phyloP scores from a whole-genome alignment of 176 grass and related monocot genomes.

The Aegilops umbellulata region DNA sequence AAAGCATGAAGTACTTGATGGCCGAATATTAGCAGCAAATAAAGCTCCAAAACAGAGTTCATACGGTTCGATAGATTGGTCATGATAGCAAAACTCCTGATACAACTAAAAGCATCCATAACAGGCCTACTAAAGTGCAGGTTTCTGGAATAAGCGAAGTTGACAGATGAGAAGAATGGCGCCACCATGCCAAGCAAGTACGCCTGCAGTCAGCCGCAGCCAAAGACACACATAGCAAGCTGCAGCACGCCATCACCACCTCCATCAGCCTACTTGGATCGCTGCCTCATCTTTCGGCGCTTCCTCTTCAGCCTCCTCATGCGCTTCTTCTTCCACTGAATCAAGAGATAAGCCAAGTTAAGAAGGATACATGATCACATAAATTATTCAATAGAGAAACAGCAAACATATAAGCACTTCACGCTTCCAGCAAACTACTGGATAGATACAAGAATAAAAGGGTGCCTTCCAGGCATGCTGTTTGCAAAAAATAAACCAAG shows the following conservation, averaged over 20 bases:
- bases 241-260: not conserved
- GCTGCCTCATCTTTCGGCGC: constrained; percentile 98
- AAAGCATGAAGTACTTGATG: not conserved
- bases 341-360: not conserved
- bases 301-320: constrained; percentile 99
- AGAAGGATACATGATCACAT: too few relatives aligned
- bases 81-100: constrained; percentile 19
- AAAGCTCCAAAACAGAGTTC: constrained; percentile 37
- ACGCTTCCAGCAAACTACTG: not conserved
- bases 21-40: constrained; percentile 28
- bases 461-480: not conserved
- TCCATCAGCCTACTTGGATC: constrained; percentile 70
- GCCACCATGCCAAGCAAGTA: not conserved
- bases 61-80: constrained; percentile 1
- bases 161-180: not conserved
- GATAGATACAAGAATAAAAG: not conserved
- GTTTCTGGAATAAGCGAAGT: constrained; percentile 30
- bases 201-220: not conserved
- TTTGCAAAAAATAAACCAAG: not conserved
- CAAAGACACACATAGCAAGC: not conserved
- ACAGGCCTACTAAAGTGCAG: constrained; percentile 31
- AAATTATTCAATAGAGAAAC: not conserved
- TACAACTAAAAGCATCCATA: constrained; percentile 26
- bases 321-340: constrained; percentile 99
- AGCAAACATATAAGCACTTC: not conserved